Evolutionary conservation across 1,284 basidiomycete genomes (phyloP).

Genomic region (Marasmius sp.): DNA sequence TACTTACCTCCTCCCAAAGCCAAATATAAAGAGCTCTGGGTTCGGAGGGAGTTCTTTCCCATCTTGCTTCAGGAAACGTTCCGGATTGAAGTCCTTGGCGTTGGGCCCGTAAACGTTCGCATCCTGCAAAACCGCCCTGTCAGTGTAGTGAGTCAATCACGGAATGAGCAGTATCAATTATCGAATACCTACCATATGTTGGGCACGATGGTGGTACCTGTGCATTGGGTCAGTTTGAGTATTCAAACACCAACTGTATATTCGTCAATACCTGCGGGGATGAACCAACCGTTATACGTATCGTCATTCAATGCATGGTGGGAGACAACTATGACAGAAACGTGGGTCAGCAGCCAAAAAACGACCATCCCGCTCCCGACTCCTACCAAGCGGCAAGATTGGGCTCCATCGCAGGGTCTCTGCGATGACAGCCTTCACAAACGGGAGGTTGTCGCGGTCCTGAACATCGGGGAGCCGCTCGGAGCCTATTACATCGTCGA

Average conservation of each 20-base stretch:
- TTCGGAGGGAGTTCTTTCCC: conserved; percentile 1
- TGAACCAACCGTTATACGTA: background rate
- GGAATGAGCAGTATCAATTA: background rate
- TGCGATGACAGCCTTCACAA: background rate
- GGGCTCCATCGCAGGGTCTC: conserved; percentile 2
- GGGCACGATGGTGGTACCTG: background rate
- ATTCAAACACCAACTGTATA: background rate
- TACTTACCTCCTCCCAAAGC: background rate
- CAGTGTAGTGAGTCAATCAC: background rate
- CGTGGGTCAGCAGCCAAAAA: background rate
- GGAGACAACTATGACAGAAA: background rate
- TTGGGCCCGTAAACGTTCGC: conserved; percentile 14
- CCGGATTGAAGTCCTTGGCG: conserved; percentile 18
- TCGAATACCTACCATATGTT: background rate
- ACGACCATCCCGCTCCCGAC: background rate
- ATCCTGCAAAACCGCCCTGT: conserved; percentile 21
- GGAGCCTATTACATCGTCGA: background rate
- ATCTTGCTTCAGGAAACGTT: conserved; percentile 16
- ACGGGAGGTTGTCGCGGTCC: background rate
- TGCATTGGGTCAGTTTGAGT: background rate
- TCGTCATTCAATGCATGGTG: background rate
- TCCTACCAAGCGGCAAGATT: background rate
- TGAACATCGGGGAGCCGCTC: background rate
- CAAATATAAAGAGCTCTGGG: background rate
- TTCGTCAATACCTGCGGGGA: background rate